Conservation (phyloP, 1,284 basidiomycete genomes). For the Inonotus hispidus region DNA sequence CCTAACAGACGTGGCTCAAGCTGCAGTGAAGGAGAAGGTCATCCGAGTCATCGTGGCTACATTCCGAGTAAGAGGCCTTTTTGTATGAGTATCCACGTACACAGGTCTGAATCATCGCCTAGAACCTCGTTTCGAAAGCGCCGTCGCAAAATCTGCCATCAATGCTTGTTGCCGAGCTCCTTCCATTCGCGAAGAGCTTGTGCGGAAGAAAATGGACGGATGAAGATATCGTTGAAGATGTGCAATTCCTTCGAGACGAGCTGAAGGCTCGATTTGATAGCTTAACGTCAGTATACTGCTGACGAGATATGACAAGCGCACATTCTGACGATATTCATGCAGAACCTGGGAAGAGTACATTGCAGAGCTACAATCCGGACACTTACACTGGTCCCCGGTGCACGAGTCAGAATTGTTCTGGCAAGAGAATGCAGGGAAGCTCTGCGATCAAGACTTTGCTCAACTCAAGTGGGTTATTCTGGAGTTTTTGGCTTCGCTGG, state of each 20-base stretch:
- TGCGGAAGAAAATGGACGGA: constrained; percentile 88
- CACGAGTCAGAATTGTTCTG: constrained; percentile 97
- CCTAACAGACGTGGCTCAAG: constrained; percentile 81
- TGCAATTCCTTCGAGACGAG: constrained; percentile 81
- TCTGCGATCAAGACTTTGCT: constrained; percentile 78
- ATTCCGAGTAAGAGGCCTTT: constrained; percentile 56
- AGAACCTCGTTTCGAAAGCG: constrained; percentile 87
- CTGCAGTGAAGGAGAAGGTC: constrained; percentile 96
- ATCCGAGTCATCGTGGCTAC: constrained; percentile 93
- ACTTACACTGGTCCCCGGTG: constrained; percentile 91
- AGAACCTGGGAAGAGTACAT: constrained; percentile 96
- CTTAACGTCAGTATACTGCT: constrained; percentile 62
- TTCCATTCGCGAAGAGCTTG: constrained; percentile 85
- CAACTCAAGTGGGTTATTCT: constrained; percentile 63
- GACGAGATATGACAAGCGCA: neutral
- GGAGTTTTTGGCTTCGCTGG: neutral
- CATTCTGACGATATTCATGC: constrained; percentile 9
- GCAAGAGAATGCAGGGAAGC: constrained; percentile 86
- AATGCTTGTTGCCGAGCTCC: constrained; percentile 85
- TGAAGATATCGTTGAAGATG: constrained; percentile 90
- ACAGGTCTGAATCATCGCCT: constrained; percentile 10
- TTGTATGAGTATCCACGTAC: neutral
- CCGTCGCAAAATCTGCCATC: constrained; percentile 82
- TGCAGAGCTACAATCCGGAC: constrained; percentile 86
- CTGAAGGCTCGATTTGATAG: constrained; percentile 80